A percentile compares a stretch with the other conserved stretches of the same genome.
Conservation (phyloP, 371 early-diverging fungal genomes). For the Circinella minor region DNA sequence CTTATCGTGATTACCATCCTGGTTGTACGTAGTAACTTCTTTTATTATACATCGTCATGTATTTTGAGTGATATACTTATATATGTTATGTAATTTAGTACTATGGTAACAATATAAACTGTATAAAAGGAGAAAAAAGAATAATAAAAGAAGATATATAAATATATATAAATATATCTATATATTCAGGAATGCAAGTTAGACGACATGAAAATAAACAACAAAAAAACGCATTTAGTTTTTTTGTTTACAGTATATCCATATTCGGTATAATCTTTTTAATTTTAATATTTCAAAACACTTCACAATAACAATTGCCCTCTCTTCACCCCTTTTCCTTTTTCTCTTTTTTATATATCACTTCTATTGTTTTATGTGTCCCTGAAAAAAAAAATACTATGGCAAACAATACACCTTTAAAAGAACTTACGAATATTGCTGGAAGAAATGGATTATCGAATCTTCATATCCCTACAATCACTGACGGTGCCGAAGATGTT, state of each 20-base stretch:
- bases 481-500: constrained; percentile 51
- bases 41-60: too few species aligned
- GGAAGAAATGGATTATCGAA: constrained; percentile 44
- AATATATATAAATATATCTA: too few species aligned
- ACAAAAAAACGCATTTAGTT: background rate
- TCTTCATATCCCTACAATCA: constrained; percentile 45
- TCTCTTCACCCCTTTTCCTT: background rate
- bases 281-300: background rate
- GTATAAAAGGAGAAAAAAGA: background rate
- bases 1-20: too few species aligned
- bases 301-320: background rate
- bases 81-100: too few species aligned
- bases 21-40: too few species aligned
- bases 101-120: background rate
- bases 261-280: constrained; percentile 8
- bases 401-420: constrained; percentile 47
- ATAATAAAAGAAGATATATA: background rate
- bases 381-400: constrained; percentile 17
- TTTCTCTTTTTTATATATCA: constrained; percentile 9
- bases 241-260: constrained; percentile 11
- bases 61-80: too few species aligned
- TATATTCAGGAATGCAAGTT: constrained; percentile 8
- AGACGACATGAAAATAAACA: constrained; percentile 16
- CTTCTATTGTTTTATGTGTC: constrained; percentile 1
- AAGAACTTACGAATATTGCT: constrained; percentile 48